These are phyloP conservation scores for Ilex aquifolium DNA, from an alignment of 257 asterid species.

Conservation along the genomic window DNA sequence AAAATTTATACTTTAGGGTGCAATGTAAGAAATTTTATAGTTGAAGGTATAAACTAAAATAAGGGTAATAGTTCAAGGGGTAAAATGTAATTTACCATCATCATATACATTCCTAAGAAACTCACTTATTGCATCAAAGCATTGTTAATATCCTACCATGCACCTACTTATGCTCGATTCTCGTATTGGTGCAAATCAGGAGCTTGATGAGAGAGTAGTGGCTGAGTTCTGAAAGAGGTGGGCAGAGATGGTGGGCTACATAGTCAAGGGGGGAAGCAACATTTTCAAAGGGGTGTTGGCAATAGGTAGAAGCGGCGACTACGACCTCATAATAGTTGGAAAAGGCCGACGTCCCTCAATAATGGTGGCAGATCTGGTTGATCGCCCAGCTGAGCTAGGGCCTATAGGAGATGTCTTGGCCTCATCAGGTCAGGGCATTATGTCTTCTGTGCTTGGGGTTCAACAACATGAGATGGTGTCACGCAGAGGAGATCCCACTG, in stretches of 20 bases:
- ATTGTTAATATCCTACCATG: no score
- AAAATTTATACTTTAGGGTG: no score
- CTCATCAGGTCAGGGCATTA: constrained; percentile 28
- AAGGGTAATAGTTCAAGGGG: no score
- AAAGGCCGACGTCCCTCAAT: constrained; percentile 19
- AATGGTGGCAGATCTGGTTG: constrained; percentile 11
- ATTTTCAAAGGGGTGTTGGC: constrained; percentile 25
- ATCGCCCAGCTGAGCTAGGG: constrained; percentile 29
- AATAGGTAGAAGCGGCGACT: constrained; percentile 38
- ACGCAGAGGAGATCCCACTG: constrained; percentile 10
- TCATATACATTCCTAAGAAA: no score
- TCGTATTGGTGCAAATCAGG: constrained; percentile 17
- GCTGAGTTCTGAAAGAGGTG: constrained; percentile 23
- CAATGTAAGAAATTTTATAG: no score
- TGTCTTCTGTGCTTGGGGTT: constrained; percentile 33
- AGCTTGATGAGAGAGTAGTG: constrained; percentile 22
- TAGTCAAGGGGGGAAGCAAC: constrained; percentile 26
- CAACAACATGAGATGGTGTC: constrained; percentile 16
- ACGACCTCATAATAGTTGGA: constrained; percentile 40
- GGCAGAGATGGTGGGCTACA: constrained; percentile 23
- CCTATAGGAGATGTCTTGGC: constrained; percentile 36
- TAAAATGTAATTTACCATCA: no score
- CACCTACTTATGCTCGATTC: no score
- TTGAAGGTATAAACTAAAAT: no score
- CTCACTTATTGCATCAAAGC: no score